Evolutionary conservation across 2,329 filamentous ascomycete species (phyloP), one percentile per base, ranked within the genome.

Genomic region (Nemania bipapillata): DNA sequence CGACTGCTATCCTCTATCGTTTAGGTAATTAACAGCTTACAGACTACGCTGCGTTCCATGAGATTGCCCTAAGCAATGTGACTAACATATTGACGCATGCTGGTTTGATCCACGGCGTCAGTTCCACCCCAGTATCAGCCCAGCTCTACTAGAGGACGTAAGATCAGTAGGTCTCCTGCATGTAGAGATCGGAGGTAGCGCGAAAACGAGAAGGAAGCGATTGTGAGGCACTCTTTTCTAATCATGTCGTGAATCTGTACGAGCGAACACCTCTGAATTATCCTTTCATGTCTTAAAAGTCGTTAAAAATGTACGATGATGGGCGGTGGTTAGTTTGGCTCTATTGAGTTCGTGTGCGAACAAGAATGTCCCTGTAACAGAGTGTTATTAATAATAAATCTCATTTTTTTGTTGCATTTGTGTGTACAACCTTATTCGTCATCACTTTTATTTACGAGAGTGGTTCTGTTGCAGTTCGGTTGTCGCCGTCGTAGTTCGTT

Each of bases 31-130:
- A 17, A 66, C 40, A 52, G 3, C 11, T 47, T 37, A 8, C 42
- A 71, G 69, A 67, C 28, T 69, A 32, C n/a, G 60, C 63, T 15
- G 11, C 20, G 3, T 42, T 30, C 9, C 52, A 69, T 35, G 47
- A 61, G 47, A 53, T 12, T 4, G 59, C 55, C 22, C 24, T 71
- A 40, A 54, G 4, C 5, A 71, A 71, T 42, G 61, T 54, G 15
- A 70, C 60, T 3, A 63, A 22, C 9, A 59, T 70, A 12, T 58
- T 71, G 12, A 11, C 20, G 20, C 49, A 47, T 12, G 12, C n/a
- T 11, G 64, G 60, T n/a, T 26, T 58, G 28, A 17, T 56, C 7
- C 5, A 15, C 7, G 67, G 67, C 20, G 3, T 60, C 42, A 71
- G 52, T 47, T 49, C 57, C 1, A 22, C 4, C 12, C 57, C 69